These are phyloP conservation scores for Closterium sp. DNA, from an alignment of 139 green algal species.

Conservation along the genomic window DNA sequence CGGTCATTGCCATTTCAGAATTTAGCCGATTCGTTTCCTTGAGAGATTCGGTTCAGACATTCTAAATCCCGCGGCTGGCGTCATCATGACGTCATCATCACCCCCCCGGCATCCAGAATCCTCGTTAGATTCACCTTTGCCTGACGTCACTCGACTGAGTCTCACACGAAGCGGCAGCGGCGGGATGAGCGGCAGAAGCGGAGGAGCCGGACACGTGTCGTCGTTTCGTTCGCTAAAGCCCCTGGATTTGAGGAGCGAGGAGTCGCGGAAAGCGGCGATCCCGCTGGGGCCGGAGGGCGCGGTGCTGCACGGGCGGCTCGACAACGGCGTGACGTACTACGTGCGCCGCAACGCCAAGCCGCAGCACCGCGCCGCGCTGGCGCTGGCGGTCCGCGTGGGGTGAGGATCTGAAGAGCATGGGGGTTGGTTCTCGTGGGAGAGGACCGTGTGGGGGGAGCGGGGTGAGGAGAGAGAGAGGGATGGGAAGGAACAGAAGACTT, in stretches of 20 bases:
- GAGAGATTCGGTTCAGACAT: background rate
- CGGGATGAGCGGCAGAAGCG: background rate
- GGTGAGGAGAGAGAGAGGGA: background rate
- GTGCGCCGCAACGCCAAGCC: conserved; percentile 70
- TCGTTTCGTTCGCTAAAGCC: conserved; percentile 38
- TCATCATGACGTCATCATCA: background rate
- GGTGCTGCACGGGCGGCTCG: conserved; percentile 52
- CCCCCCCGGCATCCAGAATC: background rate
- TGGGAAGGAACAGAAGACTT: no score
- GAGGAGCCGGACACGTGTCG: background rate
- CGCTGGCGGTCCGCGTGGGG: conserved; percentile 65
- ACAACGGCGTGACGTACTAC: conserved; percentile 77
- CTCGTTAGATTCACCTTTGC: background rate
- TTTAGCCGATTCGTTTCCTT: background rate
- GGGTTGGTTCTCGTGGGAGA: background rate
- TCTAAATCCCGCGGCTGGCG: background rate
- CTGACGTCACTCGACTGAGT: background rate
- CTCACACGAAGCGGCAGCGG: background rate
- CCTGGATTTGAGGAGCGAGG: conserved; percentile 33
- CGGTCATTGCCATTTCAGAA: background rate
- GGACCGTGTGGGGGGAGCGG: background rate
- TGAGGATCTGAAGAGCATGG: background rate
- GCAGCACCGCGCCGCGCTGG: conserved; percentile 66
- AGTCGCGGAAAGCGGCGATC: conserved; percentile 14
- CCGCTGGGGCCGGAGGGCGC: conserved; percentile 31